Conservation (phyloP, 2,329 filamentous ascomycete genomes). For the Metarhizium humberi region DNA sequence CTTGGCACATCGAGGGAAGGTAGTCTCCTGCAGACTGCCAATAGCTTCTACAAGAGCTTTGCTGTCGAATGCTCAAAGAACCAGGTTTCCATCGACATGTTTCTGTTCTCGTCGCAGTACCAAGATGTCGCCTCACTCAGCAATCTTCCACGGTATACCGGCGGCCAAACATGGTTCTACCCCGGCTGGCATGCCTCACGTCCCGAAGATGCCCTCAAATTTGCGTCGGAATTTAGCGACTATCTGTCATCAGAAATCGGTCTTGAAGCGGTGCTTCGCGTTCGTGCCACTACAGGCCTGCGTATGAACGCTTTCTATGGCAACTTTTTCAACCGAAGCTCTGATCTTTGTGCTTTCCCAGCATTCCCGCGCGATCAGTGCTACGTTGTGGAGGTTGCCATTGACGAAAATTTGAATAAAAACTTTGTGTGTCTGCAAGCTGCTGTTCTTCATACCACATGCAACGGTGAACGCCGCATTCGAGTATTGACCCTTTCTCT, state of each 20-base stretch:
- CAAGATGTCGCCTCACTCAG: slow-evolving; percentile 95
- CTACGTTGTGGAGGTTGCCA: slow-evolving; percentile 96
- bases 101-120: slow-evolving; percentile 90
- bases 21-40: slow-evolving; percentile 77
- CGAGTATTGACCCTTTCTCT: slow-evolving; percentile 88
- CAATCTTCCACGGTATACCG: slow-evolving; percentile 91
- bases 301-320: slow-evolving; percentile 98
- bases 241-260: slow-evolving; percentile 96
- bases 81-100: slow-evolving; percentile 98
- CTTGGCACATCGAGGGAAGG: slow-evolving; percentile 91
- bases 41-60: slow-evolving; percentile 98
- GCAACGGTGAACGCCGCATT: slow-evolving; percentile 93
- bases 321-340: slow-evolving; percentile 98
- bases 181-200: slow-evolving; percentile 94
- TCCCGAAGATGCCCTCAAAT: slow-evolving; percentile 93
- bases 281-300: slow-evolving; percentile 87
- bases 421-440: slow-evolving; percentile 88
- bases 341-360: slow-evolving; percentile 94
- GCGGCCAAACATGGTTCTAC: slow-evolving; percentile 97
- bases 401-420: slow-evolving; percentile 89
- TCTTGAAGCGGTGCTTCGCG: slow-evolving; percentile 87
- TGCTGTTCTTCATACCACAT: slow-evolving; percentile 92
- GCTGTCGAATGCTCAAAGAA: slow-evolving; percentile 98
- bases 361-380: slow-evolving; percentile 95
- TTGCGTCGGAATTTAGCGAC: slow-evolving; percentile 92